These are phyloP conservation scores for Phaseolus lunatus DNA, from an alignment of 306 rosid species.

Conservation along the genomic window DNA sequence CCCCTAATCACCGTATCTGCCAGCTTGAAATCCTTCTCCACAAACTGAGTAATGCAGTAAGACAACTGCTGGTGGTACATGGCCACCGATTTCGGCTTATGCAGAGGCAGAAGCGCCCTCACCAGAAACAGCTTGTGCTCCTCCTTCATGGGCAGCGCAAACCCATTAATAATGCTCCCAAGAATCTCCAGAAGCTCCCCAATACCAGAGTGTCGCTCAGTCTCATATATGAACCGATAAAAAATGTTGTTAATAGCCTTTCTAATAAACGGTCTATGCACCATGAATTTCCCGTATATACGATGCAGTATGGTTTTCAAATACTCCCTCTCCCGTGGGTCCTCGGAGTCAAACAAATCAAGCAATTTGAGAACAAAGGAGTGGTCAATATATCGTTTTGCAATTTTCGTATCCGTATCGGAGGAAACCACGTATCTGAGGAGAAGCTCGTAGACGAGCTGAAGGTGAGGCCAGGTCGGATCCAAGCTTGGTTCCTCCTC, in stretches of 20 bases:
- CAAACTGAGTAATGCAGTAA: constrained; percentile 94
- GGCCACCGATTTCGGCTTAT: constrained; percentile 74
- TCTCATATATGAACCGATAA: constrained; percentile 89
- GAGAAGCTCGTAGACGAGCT: constrained; percentile 89
- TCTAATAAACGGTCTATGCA: constrained; percentile 95
- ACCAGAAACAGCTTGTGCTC: constrained; percentile 97
- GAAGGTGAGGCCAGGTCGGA: constrained; percentile 94
- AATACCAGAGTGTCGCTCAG: constrained; percentile 84
- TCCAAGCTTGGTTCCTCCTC: constrained; percentile 89
- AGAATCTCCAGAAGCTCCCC: constrained; percentile 98
- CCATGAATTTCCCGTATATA: constrained; percentile 97
- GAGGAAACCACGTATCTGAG: constrained; percentile 89
- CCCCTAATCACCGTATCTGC: constrained; percentile 93
- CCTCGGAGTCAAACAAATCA: constrained; percentile 92
- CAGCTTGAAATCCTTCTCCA: constrained; percentile 94
- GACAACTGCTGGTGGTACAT: constrained; percentile 92
- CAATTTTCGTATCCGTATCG: constrained; percentile 90
- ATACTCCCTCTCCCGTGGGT: constrained; percentile 92
- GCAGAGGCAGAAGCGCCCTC: constrained; percentile 91
- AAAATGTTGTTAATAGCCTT: constrained; percentile 93
- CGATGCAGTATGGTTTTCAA: constrained; percentile 96
- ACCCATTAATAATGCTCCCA: constrained; percentile 95
- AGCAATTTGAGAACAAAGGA: constrained; percentile 86
- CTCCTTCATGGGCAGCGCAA: constrained; percentile 98
- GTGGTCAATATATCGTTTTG: constrained; percentile 91